phyloP scores from a whole-genome alignment of 768 basidiomycete species.

The Tylopilus sp. region DNA sequence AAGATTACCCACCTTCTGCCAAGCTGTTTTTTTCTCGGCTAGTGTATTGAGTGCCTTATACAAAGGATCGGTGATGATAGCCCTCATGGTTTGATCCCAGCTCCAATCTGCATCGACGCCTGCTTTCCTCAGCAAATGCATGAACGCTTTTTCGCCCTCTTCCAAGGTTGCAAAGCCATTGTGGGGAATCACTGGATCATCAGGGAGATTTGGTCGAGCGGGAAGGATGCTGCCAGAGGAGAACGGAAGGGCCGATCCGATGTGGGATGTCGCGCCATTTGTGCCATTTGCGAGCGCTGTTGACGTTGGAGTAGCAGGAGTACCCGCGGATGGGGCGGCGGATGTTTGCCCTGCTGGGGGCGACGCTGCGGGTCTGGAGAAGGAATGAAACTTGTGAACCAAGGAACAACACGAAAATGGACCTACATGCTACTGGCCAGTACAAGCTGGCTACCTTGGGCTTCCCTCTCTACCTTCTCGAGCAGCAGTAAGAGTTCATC shows the following conservation, averaged over 20 bases:
- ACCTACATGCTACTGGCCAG: conserved; percentile 29
- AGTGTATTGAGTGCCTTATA: conserved; percentile 93
- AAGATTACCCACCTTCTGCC: conserved; percentile 72
- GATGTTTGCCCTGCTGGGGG: conserved; percentile 42
- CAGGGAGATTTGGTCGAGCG: conserved; percentile 74
- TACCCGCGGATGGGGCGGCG: conserved; percentile 43
- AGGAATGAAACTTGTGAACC: conserved; percentile 4
- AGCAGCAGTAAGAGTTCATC: conserved; percentile 83
- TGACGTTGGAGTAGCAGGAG: conserved; percentile 33
- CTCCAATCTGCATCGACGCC: conserved; percentile 92
- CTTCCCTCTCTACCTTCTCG: conserved; percentile 82
- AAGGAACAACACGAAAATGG: neutral
- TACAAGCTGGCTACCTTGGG: conserved; percentile 38
- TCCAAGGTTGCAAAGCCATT: conserved; percentile 84
- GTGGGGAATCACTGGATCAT: conserved; percentile 85
- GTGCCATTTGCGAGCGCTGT: conserved; percentile 47
- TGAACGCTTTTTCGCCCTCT: conserved; percentile 94
- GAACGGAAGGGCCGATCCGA: conserved; percentile 59
- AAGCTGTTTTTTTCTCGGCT: conserved; percentile 91
- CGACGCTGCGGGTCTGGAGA: conserved; percentile 31
- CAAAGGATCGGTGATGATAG: conserved; percentile 95
- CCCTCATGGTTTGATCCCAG: conserved; percentile 98
- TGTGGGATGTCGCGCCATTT: conserved; percentile 43
- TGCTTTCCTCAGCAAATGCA: conserved; percentile 82
- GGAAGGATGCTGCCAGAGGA: conserved; percentile 60